These are phyloP conservation scores for Dunaliella primolecta DNA, from an alignment of 139 green algal species.

Conservation along the genomic window DNA sequence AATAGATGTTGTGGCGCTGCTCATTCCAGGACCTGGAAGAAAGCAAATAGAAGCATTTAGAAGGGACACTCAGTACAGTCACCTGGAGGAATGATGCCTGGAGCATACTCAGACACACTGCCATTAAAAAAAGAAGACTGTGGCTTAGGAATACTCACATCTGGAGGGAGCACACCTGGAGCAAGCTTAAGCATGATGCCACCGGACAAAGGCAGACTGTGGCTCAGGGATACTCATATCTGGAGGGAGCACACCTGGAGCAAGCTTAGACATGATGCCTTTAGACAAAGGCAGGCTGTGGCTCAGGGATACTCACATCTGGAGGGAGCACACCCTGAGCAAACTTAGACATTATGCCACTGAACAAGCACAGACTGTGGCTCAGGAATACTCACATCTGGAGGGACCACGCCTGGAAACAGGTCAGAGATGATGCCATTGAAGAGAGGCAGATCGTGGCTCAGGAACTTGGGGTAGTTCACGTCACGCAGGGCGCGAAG, in stretches of 20 bases:
- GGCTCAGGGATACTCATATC: too few species aligned
- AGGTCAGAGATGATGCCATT: constrained; percentile 74
- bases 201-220: too few species aligned
- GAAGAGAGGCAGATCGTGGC: constrained; percentile 73
- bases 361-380: constrained; percentile 72
- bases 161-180: too few species aligned
- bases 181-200: too few species aligned
- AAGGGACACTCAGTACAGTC: too few species aligned
- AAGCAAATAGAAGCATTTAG: too few species aligned
- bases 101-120: too few species aligned
- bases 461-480: constrained; percentile 78
- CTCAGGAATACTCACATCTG: constrained; percentile 18
- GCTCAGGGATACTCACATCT: constrained; percentile 2
- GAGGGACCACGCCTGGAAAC: constrained; percentile 57
- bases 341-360: constrained; percentile 74
- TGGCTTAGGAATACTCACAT: too few species aligned
- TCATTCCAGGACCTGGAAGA: too few species aligned
- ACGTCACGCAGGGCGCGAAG: constrained; percentile 68
- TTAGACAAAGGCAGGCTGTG: neutral
- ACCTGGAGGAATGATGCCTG: too few species aligned
- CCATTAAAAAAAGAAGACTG: too few species aligned
- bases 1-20: too few species aligned
- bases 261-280: neutral
- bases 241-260: neutral
- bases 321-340: constrained; percentile 56